These are phyloP conservation scores for Ministeria vibrans DNA, from an alignment of 78 protist genomes.

Conservation along the genomic window DNA sequence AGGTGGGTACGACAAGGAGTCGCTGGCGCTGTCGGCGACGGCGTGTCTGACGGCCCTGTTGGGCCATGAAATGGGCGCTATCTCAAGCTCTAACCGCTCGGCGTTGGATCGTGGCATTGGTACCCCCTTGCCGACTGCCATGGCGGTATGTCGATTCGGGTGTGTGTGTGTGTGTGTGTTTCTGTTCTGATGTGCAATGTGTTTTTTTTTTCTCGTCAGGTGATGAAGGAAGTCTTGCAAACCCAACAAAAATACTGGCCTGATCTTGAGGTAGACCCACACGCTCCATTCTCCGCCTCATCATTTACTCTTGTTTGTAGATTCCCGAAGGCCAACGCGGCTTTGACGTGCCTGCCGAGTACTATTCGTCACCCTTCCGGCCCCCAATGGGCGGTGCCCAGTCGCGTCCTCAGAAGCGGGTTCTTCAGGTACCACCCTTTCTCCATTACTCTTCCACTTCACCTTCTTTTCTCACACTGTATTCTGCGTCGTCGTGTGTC, in stretches of 20 bases:
- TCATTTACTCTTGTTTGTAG: too few species aligned
- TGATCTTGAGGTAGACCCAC: too few species aligned
- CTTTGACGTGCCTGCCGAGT: too few species aligned
- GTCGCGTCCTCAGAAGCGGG: too few species aligned
- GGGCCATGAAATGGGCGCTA: neutral
- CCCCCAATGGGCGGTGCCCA: too few species aligned
- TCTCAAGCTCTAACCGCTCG: neutral
- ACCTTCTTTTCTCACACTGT: too few species aligned
- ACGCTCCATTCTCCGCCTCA: too few species aligned
- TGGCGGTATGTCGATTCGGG: neutral
- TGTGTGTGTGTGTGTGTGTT: neutral
- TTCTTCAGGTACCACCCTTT: too few species aligned
- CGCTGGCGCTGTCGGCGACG: neutral
- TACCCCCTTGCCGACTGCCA: neutral
- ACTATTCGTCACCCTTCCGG: too few species aligned
- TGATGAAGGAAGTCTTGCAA: neutral
- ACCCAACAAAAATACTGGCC: neutral
- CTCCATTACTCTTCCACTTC: too few species aligned
- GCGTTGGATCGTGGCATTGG: neutral
- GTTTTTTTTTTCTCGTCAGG: neutral
- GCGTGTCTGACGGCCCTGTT: slow-evolving; percentile 2
- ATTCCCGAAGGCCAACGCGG: too few species aligned
- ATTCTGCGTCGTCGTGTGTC: too few species aligned
- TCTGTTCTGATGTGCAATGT: neutral
- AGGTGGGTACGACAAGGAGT: slow-evolving; percentile 29